Evolutionary conservation across 1,139 yeast genomes (phyloP).

Genomic region (Suhomyces atakaporum): DNA sequence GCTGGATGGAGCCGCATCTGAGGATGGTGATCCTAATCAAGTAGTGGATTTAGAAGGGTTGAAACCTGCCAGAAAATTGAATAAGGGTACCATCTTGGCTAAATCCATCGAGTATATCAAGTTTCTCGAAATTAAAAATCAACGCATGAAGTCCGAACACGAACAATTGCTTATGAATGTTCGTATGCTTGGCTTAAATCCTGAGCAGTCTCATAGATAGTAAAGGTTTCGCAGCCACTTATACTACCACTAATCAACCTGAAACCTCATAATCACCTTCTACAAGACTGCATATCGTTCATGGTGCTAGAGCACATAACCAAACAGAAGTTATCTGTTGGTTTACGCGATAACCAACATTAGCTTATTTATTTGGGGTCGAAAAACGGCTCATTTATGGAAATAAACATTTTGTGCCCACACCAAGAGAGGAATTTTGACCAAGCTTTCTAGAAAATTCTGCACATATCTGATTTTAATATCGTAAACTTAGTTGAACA

Average conservation of each 20-base stretch:
- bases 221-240: not conserved
- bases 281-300: too few species aligned
- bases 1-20: slow-evolving; percentile 12
- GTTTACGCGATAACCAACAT: too few species aligned
- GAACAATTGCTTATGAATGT: slow-evolving; percentile 32
- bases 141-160: slow-evolving; percentile 36
- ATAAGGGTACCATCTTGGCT: slow-evolving; percentile 47
- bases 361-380: too few species aligned
- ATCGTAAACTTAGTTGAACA: too few species aligned
- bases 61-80: slow-evolving; percentile 47
- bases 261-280: too few species aligned
- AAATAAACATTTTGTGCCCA: too few species aligned
- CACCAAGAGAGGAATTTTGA: too few species aligned
- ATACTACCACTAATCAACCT: not conserved
- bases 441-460: too few species aligned
- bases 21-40: slow-evolving; percentile 18
- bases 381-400: too few species aligned
- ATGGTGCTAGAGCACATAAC: too few species aligned
- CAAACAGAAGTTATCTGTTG: too few species aligned
- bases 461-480: too few species aligned
- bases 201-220: slow-evolving; percentile 13
- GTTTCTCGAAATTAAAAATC: slow-evolving; percentile 43
- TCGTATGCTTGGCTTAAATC: slow-evolving; percentile 27
- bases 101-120: slow-evolving; percentile 49
- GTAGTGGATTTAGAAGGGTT: slow-evolving; percentile 41